A percentile compares a stretch with the other conserved stretches of the same genome.
Evolutionary conservation across 805 yeast genomes (phyloP).

Genomic region (Metschnikowia orientalis): DNA sequence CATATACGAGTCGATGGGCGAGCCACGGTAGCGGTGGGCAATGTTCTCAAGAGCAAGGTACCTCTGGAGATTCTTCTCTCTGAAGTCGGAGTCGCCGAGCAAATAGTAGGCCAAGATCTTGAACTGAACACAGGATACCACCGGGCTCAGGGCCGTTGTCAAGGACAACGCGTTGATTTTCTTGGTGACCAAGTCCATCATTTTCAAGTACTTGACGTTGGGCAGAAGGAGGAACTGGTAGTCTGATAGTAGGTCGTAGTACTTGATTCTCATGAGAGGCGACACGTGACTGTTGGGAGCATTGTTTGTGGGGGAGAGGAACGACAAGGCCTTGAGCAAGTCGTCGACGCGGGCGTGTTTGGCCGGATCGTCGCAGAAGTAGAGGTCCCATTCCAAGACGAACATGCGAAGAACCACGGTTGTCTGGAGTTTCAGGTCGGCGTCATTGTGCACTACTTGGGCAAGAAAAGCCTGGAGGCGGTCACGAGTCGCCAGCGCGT

Average conservation of each 20-base stretch:
- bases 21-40: background rate
- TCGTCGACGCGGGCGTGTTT: constrained; percentile 3
- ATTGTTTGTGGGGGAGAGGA: constrained; percentile 11
- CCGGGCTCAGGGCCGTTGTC: constrained; percentile 2
- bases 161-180: constrained; percentile 20
- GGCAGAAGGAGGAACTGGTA: constrained; percentile 22
- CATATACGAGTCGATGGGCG: constrained; percentile 10
- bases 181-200: constrained; percentile 30
- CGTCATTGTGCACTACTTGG: too few species aligned
- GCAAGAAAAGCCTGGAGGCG: background rate
- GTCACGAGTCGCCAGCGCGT: background rate
- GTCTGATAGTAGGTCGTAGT: constrained; percentile 32
- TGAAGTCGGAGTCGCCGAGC: constrained; percentile 32
- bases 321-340: constrained; percentile 9
- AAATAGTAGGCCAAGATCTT: constrained; percentile 31
- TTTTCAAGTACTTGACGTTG: constrained; percentile 12
- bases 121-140: constrained; percentile 14
- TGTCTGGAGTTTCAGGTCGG: background rate
- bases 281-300: constrained; percentile 5
- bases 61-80: constrained; percentile 23
- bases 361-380: constrained; percentile 3
- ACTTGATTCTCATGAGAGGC: constrained; percentile 22
- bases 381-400: constrained; percentile 11
- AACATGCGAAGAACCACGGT: constrained; percentile 5
- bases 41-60: constrained; percentile 15